These are phyloP conservation scores for Penicillium herquei DNA, from an alignment of 495 filamentous ascomycete genomes.

Conservation along the genomic window DNA sequence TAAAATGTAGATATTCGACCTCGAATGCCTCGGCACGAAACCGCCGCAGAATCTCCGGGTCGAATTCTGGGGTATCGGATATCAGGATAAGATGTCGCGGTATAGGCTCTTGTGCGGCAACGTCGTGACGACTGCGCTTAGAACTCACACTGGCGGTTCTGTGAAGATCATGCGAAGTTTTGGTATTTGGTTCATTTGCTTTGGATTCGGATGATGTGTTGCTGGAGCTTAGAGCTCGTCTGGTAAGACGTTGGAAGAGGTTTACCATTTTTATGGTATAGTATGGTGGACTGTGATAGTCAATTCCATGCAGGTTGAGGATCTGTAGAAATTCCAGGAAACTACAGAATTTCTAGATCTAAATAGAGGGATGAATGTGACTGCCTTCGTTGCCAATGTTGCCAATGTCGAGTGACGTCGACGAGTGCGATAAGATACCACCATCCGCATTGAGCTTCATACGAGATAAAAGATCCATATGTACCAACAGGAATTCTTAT, in stretches of 20 bases:
- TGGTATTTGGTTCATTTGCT: conserved; percentile 1
- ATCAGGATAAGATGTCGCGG: conserved; percentile 54
- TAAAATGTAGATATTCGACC: conserved; percentile 58
- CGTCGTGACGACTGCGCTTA: conserved; percentile 8
- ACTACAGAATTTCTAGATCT: too few relatives aligned
- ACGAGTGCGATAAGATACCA: conserved; percentile 13
- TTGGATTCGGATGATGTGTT: not conserved
- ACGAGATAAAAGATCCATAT: not conserved
- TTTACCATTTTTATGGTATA: conserved; percentile 18
- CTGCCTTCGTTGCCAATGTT: not conserved
- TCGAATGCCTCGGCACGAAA: conserved; percentile 66
- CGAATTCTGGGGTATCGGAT: conserved; percentile 58
- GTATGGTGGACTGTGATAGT: too few relatives aligned
- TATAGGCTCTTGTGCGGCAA: conserved; percentile 13
- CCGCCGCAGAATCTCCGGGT: conserved; percentile 48
- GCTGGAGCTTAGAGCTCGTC: conserved; percentile 16
- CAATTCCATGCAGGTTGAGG: too few relatives aligned
- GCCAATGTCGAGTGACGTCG: conserved; percentile 18
- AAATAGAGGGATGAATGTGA: not conserved
- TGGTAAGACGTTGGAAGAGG: conserved; percentile 20
- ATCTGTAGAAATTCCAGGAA: too few relatives aligned
- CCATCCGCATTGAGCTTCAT: not conserved
- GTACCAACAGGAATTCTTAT: too few relatives aligned
- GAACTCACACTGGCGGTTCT: conserved; percentile 17
- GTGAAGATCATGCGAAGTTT: conserved; percentile 10